Conservation (phyloP, 768 basidiomycete species). For the Lepiota brunneoincarnata region DNA sequence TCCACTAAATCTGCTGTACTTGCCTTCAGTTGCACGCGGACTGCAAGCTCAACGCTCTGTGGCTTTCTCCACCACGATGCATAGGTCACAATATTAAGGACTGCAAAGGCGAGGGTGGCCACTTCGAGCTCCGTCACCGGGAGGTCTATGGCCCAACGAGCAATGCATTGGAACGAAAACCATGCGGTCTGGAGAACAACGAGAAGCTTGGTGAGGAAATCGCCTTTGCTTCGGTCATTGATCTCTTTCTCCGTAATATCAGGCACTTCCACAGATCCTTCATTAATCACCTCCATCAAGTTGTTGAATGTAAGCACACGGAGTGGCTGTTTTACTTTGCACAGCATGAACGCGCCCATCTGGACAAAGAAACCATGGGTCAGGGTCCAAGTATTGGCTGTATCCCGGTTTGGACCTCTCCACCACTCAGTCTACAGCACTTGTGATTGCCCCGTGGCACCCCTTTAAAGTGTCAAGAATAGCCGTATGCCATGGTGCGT, state of each 20-base stretch:
- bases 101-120: not conserved
- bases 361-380: constrained; percentile 13
- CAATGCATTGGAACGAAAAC: constrained; percentile 16
- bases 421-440: too few species aligned
- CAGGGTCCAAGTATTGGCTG: constrained; percentile 6
- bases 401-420: not conserved
- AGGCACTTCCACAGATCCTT: constrained; percentile 1
- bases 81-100: not conserved
- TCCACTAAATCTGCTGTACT: too few species aligned
- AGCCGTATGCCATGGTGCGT: too few species aligned
- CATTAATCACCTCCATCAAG: not conserved
- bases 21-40: not conserved
- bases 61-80: constrained; percentile 9
- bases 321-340: not conserved
- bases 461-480: too few species aligned
- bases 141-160: not conserved
- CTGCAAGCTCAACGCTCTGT: not conserved
- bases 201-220: constrained; percentile 20
- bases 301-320: not conserved
- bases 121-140: not conserved
- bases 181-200: constrained; percentile 20
- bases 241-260: constrained; percentile 16
- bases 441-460: too few species aligned
- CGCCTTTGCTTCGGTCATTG: constrained; percentile 23
- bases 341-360: constrained; percentile 13